Evolutionary conservation across 169 alveolate genomes (phyloP), one percentile per base, ranked within the genome.

Genomic region (Babesia sp.): DNA sequence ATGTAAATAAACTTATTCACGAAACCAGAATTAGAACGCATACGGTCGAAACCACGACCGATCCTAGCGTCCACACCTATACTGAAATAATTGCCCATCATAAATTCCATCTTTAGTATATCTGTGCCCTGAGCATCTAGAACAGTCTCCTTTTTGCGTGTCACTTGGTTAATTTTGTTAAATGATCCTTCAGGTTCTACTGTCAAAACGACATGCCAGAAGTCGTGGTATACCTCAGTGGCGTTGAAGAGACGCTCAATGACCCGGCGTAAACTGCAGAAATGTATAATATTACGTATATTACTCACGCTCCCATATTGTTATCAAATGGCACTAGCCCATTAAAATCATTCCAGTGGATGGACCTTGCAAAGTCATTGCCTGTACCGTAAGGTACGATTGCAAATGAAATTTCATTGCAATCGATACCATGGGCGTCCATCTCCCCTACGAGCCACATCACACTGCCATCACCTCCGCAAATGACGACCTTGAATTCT

Each of bases 381-480:
- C 93, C 99, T 18, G 99, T 94, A 34, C 99, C 99, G 81, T 91
- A 96, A 16, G 99, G 98, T 34, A 95, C 87, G 11, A 95, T 94
- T 16, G 96, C 97, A 41, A 95, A 71, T 18, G 91, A 93, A 64
- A 93, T 59, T 29, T 61, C 50, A 22, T 83, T 76, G 31, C 85
- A 63, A 53, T 93, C 88, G 31, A 94, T 86, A n/a, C 75, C 69
- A 61, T 92, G 90, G 22, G 68, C 80, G 22, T 90, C 91, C 72
- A 94, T 77, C 83, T 93, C 97, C 53, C 83, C 77, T 4, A 95
- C 72, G 37, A 93, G 90, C 98, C 98, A 95, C 90, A 95, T 91
- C 16, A 95, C 91, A 7, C 97, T 95, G n/a, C 99, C 99, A 81
- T 96, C 99, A 11, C 99, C 99, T 14, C 99, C 99, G 20, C 96